Evolutionary conservation across 805 yeast species (phyloP).

Genomic region (Myxozyma vanderwaltii): DNA sequence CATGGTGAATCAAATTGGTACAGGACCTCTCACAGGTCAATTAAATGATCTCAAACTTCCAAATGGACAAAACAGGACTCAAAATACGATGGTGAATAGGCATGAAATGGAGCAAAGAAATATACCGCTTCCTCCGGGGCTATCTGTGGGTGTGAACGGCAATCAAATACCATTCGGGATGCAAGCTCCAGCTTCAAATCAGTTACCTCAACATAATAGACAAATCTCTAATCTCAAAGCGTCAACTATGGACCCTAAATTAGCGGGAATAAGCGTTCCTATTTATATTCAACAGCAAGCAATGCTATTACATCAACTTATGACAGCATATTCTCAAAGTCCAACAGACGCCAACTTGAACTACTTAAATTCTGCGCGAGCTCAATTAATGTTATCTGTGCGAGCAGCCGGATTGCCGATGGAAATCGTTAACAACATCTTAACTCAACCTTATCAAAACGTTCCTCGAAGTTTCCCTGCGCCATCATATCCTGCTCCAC

Average conservation of each 20-base stretch:
- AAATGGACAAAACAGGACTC: not conserved
- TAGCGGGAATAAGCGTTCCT: not conserved
- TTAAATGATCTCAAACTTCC: not conserved
- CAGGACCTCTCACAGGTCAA: not conserved
- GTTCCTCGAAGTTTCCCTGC: not conserved
- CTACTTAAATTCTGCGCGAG: not conserved
- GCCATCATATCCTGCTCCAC: not conserved
- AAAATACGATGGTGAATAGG: not conserved
- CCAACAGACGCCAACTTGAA: not conserved
- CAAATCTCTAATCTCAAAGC: not conserved
- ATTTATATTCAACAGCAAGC: not conserved
- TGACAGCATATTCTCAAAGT: conserved; percentile 4
- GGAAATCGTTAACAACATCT: not conserved
- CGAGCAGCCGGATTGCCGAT: not conserved
- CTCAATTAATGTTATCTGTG: not conserved
- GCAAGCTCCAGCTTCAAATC: not conserved
- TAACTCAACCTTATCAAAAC: not conserved
- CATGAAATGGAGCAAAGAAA: not conserved
- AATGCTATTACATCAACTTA: not conserved
- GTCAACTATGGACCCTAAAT: not conserved
- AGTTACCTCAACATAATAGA: not conserved
- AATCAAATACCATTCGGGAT: not conserved
- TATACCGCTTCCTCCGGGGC: not conserved
- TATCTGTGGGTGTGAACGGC: not conserved
- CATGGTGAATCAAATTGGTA: not conserved